Evolutionary conservation across 257 asterid genomes (phyloP).

Genomic region (Solanum gandarillasii): DNA sequence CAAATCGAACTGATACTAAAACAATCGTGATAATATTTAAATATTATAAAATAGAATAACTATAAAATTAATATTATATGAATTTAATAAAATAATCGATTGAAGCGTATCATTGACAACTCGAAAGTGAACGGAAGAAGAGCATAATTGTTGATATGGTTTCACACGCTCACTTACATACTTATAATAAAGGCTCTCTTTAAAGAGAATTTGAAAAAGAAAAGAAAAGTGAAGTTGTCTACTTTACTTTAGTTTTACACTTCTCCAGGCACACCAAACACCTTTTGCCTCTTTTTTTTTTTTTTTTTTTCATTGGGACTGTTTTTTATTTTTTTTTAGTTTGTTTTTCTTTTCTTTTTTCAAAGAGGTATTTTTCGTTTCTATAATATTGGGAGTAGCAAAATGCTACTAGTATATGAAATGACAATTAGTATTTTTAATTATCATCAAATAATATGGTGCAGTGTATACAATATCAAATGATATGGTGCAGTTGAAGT

Average conservation of each 20-base stretch:
- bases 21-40: too few species aligned
- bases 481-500: neutral
- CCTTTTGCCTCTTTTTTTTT: neutral
- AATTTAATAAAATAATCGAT: too few species aligned
- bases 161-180: slow-evolving; percentile 9
- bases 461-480: too few species aligned
- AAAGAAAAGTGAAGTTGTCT: slow-evolving; percentile 5
- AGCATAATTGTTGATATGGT: neutral
- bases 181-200: neutral
- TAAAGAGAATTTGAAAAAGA: slow-evolving; percentile 5
- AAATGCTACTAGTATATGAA: neutral
- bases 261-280: neutral
- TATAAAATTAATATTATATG: too few species aligned
- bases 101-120: neutral
- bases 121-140: neutral
- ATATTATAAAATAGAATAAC: too few species aligned
- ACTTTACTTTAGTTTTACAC: slow-evolving; percentile 18
- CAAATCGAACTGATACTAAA: too few species aligned
- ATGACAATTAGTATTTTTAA: neutral
- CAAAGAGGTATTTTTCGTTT: neutral
- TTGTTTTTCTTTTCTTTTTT: neutral
- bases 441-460: neutral
- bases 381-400: neutral
- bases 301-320: neutral
- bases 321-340: neutral